A percentile compares a stretch with the other conserved stretches of the same genome.
phyloP scores from a whole-genome alignment of 108 stramenopile species.

The Nitzschia sp. region DNA sequence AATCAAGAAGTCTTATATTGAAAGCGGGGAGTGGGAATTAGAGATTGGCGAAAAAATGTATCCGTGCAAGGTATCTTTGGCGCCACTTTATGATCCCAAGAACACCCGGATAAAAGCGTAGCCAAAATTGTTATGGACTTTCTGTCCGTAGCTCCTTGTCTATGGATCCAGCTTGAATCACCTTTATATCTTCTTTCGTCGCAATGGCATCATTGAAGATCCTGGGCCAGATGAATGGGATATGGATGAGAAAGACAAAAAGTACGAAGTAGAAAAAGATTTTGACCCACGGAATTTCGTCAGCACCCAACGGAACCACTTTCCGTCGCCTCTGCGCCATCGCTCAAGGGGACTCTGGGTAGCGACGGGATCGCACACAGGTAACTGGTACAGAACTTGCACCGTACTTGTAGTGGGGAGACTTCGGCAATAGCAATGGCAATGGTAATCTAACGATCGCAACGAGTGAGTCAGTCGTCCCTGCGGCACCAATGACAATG shows the following conservation, averaged over 20 bases:
- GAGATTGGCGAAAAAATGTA: slow-evolving; percentile 48
- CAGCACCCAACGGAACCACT: not conserved
- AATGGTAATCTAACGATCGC: too few relatives aligned
- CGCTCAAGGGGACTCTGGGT: too few relatives aligned
- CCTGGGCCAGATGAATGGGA: not conserved
- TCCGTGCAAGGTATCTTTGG: slow-evolving; percentile 48
- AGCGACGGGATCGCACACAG: too few relatives aligned
- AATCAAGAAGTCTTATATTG: slow-evolving; percentile 48
- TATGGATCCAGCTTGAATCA: too few relatives aligned
- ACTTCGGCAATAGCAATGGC: too few relatives aligned
- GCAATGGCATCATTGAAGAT: not conserved
- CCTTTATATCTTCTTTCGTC: too few relatives aligned
- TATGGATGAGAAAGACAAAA: not conserved
- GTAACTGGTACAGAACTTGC: too few relatives aligned
- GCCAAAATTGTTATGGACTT: too few relatives aligned
- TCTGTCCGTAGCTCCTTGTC: too few relatives aligned
- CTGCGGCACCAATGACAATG: too few relatives aligned
- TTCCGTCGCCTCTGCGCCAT: not conserved
- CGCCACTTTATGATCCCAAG: slow-evolving; percentile 75
- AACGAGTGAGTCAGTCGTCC: too few relatives aligned
- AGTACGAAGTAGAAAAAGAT: not conserved
- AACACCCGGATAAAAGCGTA: slow-evolving; percentile 27
- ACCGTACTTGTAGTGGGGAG: too few relatives aligned
- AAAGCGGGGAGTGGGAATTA: slow-evolving; percentile 53
- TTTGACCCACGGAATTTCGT: not conserved